These are phyloP conservation scores for Trichoderma sp. DNA, from an alignment of 2,329 filamentous ascomycete genomes.

Conservation along the genomic window DNA sequence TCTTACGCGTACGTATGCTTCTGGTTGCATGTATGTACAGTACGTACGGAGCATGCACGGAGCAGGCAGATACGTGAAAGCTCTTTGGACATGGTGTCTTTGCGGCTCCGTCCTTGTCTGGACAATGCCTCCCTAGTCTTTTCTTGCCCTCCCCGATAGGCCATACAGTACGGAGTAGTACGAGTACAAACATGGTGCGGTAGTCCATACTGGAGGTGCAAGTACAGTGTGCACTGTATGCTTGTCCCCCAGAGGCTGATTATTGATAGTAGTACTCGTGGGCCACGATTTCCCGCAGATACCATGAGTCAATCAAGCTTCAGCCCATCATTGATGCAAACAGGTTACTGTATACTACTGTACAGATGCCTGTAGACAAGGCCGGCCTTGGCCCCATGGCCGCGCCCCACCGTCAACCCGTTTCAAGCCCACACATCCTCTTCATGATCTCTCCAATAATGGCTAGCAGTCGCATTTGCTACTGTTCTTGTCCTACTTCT, in stretches of 20 bases:
- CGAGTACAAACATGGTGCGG: background rate
- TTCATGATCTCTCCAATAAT: constrained; percentile 14
- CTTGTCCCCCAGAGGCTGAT: constrained; percentile 1
- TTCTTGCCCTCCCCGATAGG: background rate
- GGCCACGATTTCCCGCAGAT: constrained; percentile 14
- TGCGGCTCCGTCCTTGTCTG: background rate
- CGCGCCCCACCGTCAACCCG: constrained; percentile 6
- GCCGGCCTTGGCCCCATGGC: constrained; percentile 6
- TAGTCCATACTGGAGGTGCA: background rate
- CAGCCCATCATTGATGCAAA: constrained; percentile 15
- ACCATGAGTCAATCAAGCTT: constrained; percentile 10
- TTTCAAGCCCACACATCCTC: constrained; percentile 14
- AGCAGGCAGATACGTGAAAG: background rate
- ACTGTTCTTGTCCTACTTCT: background rate
- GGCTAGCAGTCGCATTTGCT: background rate
- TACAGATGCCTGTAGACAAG: background rate
- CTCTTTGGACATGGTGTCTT: background rate
- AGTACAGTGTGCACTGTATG: background rate
- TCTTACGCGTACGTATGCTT: background rate
- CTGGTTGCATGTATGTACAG: background rate
- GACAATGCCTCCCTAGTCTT: background rate
- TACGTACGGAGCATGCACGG: background rate
- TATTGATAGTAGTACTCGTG: background rate
- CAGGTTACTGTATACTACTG: too few species aligned
- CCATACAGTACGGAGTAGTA: background rate